Percentiles rank a stretch among this genome's conserved stretches.
Evolutionary conservation across 2,329 filamentous ascomycete genomes (phyloP).

Genomic region (Diaporthe sp.): DNA sequence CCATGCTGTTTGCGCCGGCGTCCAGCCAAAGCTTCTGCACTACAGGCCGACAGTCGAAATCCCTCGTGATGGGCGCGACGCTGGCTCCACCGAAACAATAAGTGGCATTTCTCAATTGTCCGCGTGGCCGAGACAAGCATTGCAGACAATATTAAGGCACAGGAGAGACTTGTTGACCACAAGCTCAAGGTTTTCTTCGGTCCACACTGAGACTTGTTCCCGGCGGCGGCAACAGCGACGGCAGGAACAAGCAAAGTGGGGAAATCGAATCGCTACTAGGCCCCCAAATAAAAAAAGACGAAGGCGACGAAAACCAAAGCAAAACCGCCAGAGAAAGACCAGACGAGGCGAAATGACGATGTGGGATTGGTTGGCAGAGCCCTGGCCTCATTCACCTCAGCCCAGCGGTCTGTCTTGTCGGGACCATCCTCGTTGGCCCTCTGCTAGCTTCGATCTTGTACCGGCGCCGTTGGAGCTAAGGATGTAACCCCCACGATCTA

Average conservation of each 20-base stretch:
- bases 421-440: slow-evolving; percentile 36
- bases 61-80: background rate
- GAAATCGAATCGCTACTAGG: background rate
- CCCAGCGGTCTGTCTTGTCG: slow-evolving; percentile 13
- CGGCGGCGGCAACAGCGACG: background rate
- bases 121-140: background rate
- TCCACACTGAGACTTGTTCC: background rate
- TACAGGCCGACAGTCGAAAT: background rate
- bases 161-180: background rate
- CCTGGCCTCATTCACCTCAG: slow-evolving; percentile 32
- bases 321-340: slow-evolving; percentile 16
- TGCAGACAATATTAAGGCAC: background rate
- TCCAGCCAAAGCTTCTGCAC: background rate
- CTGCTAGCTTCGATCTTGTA: slow-evolving; percentile 37
- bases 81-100: background rate
- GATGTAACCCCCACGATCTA: slow-evolving; percentile 30
- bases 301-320: background rate
- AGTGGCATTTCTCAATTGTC: background rate
- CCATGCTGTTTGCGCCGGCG: background rate
- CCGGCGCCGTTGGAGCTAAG: slow-evolving; percentile 30
- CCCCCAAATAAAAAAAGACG: slow-evolving; percentile 4
- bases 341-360: slow-evolving; percentile 10
- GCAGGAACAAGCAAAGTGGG: background rate
- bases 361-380: background rate
- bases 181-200: background rate